These are phyloP conservation scores for Vicia sativa DNA, from an alignment of 306 rosid species.

Conservation along the genomic window DNA sequence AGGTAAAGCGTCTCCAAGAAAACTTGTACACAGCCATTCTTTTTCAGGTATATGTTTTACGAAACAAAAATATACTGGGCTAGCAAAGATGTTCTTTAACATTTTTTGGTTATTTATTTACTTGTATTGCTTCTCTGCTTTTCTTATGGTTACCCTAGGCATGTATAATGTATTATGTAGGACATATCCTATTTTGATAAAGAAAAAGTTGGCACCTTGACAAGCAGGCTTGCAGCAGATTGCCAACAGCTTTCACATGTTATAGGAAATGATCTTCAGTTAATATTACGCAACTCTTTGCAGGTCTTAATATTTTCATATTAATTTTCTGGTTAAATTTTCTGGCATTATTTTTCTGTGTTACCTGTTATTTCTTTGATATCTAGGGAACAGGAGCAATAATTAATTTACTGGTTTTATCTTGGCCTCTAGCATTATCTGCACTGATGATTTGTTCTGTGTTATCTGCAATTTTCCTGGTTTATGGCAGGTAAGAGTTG, in stretches of 20 bases:
- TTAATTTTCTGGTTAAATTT: conserved; percentile 29
- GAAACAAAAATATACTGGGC: conserved; percentile 14
- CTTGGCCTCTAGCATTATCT: conserved; percentile 85
- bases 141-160: conserved; percentile 6
- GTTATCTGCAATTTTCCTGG: conserved; percentile 60
- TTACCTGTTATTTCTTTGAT: conserved; percentile 36
- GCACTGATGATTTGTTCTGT: conserved; percentile 65
- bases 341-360: conserved; percentile 1
- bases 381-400: conserved; percentile 80
- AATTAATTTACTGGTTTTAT: conserved; percentile 64
- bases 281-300: conserved; percentile 58
- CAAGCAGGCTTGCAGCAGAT: conserved; percentile 83
- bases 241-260: conserved; percentile 67
- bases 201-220: conserved; percentile 75
- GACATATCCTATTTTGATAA: conserved; percentile 75
- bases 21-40: conserved; percentile 55
- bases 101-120: conserved; percentile 21
- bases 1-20: conserved; percentile 70
- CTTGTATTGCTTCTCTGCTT: conserved; percentile 10
- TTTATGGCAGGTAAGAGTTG: conserved; percentile 66
- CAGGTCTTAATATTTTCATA: conserved; percentile 54
- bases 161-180: conserved; percentile 48
- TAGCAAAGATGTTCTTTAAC: conserved; percentile 4
- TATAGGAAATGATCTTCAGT: conserved; percentile 66
- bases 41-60: conserved; percentile 60